phyloP scores from a whole-genome alignment of 768 basidiomycete species.

The Baorangia bicolor region DNA sequence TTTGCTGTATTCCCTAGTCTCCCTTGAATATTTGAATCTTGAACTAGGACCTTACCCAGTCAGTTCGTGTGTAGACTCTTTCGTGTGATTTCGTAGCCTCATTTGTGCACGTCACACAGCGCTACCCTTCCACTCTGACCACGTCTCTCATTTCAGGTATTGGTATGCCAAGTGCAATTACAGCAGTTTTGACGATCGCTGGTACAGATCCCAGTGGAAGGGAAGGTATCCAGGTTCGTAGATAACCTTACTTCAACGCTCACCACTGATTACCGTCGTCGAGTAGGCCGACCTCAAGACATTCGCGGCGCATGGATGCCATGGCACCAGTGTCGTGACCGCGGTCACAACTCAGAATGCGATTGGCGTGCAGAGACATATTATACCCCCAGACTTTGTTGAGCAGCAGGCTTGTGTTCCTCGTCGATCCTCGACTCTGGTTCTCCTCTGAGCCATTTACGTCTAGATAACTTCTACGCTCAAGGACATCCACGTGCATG shows the following conservation, averaged over 20 bases:
- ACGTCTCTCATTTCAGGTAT: not conserved
- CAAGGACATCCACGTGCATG: not conserved
- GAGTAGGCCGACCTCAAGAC: slow-evolving; percentile 4
- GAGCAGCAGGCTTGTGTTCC: not conserved
- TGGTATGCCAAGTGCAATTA: not conserved
- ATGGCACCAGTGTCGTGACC: slow-evolving; percentile 7
- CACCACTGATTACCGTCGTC: not conserved
- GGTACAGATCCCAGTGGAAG: slow-evolving; percentile 1
- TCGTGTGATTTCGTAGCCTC: no score
- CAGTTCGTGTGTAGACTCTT: no score
- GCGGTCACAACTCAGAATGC: slow-evolving; percentile 1
- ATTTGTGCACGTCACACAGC: no score
- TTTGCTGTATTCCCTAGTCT: no score
- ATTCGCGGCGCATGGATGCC: slow-evolving; percentile 1
- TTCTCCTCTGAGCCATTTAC: not conserved
- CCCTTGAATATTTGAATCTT: no score
- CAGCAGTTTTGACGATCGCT: not conserved
- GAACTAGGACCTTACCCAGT: no score
- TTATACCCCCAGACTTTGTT: not conserved
- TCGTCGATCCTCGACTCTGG: not conserved
- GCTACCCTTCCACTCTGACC: not conserved
- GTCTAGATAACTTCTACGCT: not conserved
- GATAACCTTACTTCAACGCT: no score
- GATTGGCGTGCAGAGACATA: not conserved
- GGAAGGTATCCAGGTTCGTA: not conserved